phyloP scores from a whole-genome alignment of 345 rosid species.

The Diplotaxis tenuifolia region DNA sequence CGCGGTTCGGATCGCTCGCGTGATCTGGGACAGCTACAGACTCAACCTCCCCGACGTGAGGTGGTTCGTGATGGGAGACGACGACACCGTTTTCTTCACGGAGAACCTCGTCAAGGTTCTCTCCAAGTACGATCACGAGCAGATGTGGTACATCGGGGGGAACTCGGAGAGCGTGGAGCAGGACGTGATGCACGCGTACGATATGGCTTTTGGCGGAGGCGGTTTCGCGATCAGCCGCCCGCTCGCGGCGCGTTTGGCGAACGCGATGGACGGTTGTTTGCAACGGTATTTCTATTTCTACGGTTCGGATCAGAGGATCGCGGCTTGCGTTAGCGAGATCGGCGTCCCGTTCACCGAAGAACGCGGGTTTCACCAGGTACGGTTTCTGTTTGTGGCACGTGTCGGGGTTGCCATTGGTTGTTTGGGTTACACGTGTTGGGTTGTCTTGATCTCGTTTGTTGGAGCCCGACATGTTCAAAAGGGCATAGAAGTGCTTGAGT shows the following conservation, averaged over 20 bases:
- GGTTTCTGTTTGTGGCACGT: slow-evolving; percentile 18
- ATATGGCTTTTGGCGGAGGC: slow-evolving; percentile 95
- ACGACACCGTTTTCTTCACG: slow-evolving; percentile 71
- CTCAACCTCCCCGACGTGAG: slow-evolving; percentile 48
- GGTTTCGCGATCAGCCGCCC: slow-evolving; percentile 81
- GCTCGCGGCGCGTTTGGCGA: slow-evolving; percentile 54
- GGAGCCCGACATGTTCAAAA: slow-evolving; percentile 30
- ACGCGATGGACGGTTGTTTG: slow-evolving; percentile 64
- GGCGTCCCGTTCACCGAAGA: slow-evolving; percentile 69
- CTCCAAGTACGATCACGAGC: slow-evolving; percentile 59
- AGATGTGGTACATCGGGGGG: slow-evolving; percentile 82
- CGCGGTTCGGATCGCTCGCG: slow-evolving; percentile 77
- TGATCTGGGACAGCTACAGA: slow-evolving; percentile 58
- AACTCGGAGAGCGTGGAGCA: slow-evolving; percentile 84
- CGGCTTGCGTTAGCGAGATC: slow-evolving; percentile 69
- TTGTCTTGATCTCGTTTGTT: not conserved
- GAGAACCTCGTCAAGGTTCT: slow-evolving; percentile 63
- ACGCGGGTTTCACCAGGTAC: slow-evolving; percentile 88
- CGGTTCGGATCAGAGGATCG: slow-evolving; percentile 85
- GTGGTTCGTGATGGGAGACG: slow-evolving; percentile 98
- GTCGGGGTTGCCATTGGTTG: not conserved
- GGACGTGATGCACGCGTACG: slow-evolving; percentile 57
- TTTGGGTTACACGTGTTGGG: slow-evolving; percentile 16
- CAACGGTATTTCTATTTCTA: slow-evolving; percentile 59
- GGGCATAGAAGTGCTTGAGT: not conserved